Percentiles rank a stretch among this genome's conserved stretches.
Evolutionary conservation across 768 basidiomycete species (phyloP).

Genomic region (Termitomyces titanicus): DNA sequence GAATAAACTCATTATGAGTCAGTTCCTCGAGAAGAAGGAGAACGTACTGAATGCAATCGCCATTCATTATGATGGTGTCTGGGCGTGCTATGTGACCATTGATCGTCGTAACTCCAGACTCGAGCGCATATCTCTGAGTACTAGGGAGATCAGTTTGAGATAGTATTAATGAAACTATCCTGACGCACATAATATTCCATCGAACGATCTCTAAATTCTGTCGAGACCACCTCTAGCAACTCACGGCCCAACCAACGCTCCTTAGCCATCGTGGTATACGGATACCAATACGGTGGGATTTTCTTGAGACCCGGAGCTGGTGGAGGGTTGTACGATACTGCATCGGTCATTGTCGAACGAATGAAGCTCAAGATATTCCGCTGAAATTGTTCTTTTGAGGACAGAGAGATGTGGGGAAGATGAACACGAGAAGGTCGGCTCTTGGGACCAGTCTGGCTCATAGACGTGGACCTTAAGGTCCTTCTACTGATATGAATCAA

Average conservation of each 20-base stretch:
- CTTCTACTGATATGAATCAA: neutral
- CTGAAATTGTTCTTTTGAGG: conserved; percentile 52
- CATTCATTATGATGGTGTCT: conserved; percentile 75
- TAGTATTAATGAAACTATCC: neutral
- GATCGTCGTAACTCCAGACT: conserved; percentile 92
- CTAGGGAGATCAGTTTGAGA: neutral
- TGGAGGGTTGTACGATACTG: conserved; percentile 24
- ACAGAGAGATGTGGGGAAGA: conserved; percentile 43
- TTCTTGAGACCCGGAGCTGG: conserved; percentile 61
- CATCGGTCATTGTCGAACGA: conserved; percentile 44
- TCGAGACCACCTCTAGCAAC: conserved; percentile 87
- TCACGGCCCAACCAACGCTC: conserved; percentile 85
- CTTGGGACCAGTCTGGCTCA: conserved; percentile 7
- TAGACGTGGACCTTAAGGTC: conserved; percentile 14
- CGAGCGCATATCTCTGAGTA: conserved; percentile 55
- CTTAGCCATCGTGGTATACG: conserved; percentile 92
- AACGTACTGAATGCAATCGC: conserved; percentile 86
- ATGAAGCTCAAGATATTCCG: conserved; percentile 53
- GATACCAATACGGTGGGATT: conserved; percentile 87
- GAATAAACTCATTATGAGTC: neutral
- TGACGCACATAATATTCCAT: conserved; percentile 92
- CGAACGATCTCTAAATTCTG: conserved; percentile 90
- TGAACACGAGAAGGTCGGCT: conserved; percentile 28
- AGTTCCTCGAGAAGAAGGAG: neutral
- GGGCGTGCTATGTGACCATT: conserved; percentile 86